A percentile compares a stretch with the other conserved stretches of the same genome.
These are phyloP conservation scores for Suillus americanus DNA, from an alignment of 768 basidiomycete genomes.

Conservation along the genomic window DNA sequence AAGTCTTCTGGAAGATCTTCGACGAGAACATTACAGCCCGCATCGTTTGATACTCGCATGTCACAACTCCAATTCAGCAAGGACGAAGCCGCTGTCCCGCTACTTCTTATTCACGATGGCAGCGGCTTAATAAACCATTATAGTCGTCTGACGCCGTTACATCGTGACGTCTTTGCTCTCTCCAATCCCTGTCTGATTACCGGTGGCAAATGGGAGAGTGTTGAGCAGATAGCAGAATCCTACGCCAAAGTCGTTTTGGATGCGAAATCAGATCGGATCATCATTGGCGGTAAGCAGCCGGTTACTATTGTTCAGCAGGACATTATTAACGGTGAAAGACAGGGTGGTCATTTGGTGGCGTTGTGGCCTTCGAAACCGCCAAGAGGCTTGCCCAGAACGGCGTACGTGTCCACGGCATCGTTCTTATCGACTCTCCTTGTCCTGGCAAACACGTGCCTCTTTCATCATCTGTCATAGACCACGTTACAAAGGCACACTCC, in stretches of 20 bases:
- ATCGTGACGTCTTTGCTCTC: conserved; percentile 60
- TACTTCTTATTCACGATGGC: conserved; percentile 75
- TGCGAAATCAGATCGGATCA: conserved; percentile 4
- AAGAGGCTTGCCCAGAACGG: conserved; percentile 43
- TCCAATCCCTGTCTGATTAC: conserved; percentile 51
- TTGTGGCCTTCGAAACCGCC: conserved; percentile 66
- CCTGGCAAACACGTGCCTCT: conserved; percentile 55
- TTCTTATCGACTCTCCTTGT: conserved; percentile 68
- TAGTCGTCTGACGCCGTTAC: conserved; percentile 43
- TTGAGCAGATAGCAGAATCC: conserved; percentile 51
- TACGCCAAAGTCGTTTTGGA: conserved; percentile 37
- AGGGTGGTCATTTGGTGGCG: conserved; percentile 84
- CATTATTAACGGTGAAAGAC: background rate
- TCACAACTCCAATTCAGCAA: conserved; percentile 35
- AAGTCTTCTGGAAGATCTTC: background rate
- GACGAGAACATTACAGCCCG: background rate
- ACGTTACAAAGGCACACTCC: conserved; percentile 36
- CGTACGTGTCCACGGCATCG: conserved; percentile 49
- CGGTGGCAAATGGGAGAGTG: conserved; percentile 45
- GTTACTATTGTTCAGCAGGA: conserved; percentile 18
- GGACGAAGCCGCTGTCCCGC: conserved; percentile 33
- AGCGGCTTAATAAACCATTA: conserved; percentile 60
- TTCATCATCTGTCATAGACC: conserved; percentile 51
- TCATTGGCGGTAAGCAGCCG: conserved; percentile 12
- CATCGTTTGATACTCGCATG: background rate